A percentile compares a stretch with the other conserved stretches of the same genome.
Evolutionary conservation across 768 basidiomycete species (phyloP).

Genomic region (Mycena metata): DNA sequence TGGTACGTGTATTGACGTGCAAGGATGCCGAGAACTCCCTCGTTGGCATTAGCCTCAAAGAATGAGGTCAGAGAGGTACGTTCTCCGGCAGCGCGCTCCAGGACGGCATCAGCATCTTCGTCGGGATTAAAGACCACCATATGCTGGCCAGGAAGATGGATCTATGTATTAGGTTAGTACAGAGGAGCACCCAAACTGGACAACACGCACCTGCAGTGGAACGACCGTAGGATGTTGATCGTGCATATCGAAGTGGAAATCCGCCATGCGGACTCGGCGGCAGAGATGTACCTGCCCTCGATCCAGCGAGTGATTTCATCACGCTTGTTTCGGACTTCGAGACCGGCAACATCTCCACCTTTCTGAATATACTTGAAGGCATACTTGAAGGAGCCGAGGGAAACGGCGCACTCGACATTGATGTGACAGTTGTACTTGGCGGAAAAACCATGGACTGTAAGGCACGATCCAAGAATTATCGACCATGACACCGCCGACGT

Average conservation of each 20-base stretch:
- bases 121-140: background rate
- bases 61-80: background rate
- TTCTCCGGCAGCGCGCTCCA: background rate
- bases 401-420: slow-evolving; percentile 38
- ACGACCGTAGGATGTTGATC: slow-evolving; percentile 49
- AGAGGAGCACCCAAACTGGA: no score
- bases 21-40: background rate
- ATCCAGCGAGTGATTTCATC: slow-evolving; percentile 19
- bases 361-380: background rate
- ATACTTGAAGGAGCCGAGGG: slow-evolving; percentile 18
- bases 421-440: slow-evolving; percentile 40
- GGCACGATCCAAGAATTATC: slow-evolving; percentile 41
- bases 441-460: slow-evolving; percentile 37
- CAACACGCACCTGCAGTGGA: no score
- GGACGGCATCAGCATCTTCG: background rate
- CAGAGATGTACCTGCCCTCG: slow-evolving; percentile 46
- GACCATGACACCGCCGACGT: background rate
- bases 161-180: no score
- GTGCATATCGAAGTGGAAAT: slow-evolving; percentile 51
- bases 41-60: background rate
- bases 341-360: slow-evolving; percentile 13
- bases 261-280: slow-evolving; percentile 50
- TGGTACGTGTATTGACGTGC: slow-evolving; percentile 22
- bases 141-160: slow-evolving; percentile 19
- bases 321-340: background rate